Percentiles rank a stretch among this genome's conserved stretches.
phyloP scores from a whole-genome alignment of 2,329 filamentous ascomycete genomes.

The Sporothrix pallida region DNA sequence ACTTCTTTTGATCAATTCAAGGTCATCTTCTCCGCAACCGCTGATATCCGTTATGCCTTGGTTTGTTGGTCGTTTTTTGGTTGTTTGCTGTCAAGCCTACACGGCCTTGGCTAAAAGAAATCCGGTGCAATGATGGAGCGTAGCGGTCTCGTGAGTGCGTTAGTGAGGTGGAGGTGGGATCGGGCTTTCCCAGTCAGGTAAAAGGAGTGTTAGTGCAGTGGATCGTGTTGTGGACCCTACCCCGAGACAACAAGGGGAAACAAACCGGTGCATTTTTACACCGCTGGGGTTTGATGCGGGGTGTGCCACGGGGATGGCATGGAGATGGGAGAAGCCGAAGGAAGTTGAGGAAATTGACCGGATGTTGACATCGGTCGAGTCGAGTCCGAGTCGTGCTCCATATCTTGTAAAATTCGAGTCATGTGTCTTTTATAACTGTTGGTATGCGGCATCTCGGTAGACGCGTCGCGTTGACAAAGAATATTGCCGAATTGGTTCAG shows the following conservation, averaged over 20 bases:
- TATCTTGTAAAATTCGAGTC: too few species aligned
- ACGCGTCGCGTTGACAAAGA: not conserved
- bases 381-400: not conserved
- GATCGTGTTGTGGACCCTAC: not conserved
- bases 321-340: not conserved
- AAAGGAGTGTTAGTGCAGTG: not conserved
- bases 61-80: not conserved
- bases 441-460: too few species aligned
- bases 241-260: not conserved
- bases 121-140: conserved; percentile 15
- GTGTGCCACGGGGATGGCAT: not conserved
- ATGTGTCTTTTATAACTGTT: not conserved
- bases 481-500: not conserved
- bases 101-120: not conserved
- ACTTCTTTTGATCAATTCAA: not conserved
- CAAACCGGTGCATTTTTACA: conserved; percentile 4
- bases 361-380: not conserved
- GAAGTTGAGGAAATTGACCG: not conserved
- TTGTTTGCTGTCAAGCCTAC: not conserved
- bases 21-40: too few species aligned
- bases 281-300: conserved; percentile 16
- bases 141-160: not conserved
- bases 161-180: conserved; percentile 10
- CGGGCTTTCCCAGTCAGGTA: not conserved
- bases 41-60: not conserved